These are phyloP conservation scores for Cornus controversa DNA, from an alignment of 148 eudicot species.

Conservation along the genomic window DNA sequence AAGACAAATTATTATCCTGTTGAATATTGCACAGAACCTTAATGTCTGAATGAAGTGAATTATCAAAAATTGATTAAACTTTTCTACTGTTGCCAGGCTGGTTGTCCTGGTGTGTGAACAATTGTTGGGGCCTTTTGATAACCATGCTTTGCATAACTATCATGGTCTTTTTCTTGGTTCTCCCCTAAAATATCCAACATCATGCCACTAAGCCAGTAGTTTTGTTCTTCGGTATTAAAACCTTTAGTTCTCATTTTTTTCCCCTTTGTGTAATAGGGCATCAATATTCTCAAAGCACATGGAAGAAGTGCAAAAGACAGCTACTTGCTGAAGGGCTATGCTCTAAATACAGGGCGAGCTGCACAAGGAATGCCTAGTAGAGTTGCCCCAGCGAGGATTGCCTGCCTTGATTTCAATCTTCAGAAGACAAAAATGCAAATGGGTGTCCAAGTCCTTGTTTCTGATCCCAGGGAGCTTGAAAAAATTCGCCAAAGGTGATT, in stretches of 20 bases:
- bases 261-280: constrained; percentile 40
- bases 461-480: constrained; percentile 95
- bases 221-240: not conserved
- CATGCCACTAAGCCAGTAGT: not conserved
- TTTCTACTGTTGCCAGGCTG: not conserved
- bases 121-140: too few relatives aligned
- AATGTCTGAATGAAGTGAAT: too few relatives aligned
- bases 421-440: constrained; percentile 97
- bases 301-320: constrained; percentile 95
- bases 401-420: constrained; percentile 94
- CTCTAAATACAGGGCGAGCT: constrained; percentile 97
- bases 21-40: not conserved
- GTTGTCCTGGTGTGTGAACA: too few relatives aligned
- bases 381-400: constrained; percentile 91
- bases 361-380: constrained; percentile 97
- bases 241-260: constrained; percentile 14
- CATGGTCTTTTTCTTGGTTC: too few relatives aligned
- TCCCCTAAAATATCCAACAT: too few relatives aligned
- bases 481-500: constrained; percentile 91
- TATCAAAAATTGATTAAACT: too few relatives aligned
- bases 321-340: constrained; percentile 91
- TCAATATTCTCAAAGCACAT: constrained; percentile 94
- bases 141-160: too few relatives aligned
- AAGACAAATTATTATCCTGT: too few relatives aligned
- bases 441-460: constrained; percentile 94